Conservation (phyloP, 2,329 filamentous ascomycete species). For the Colletotrichum destructivum region DNA sequence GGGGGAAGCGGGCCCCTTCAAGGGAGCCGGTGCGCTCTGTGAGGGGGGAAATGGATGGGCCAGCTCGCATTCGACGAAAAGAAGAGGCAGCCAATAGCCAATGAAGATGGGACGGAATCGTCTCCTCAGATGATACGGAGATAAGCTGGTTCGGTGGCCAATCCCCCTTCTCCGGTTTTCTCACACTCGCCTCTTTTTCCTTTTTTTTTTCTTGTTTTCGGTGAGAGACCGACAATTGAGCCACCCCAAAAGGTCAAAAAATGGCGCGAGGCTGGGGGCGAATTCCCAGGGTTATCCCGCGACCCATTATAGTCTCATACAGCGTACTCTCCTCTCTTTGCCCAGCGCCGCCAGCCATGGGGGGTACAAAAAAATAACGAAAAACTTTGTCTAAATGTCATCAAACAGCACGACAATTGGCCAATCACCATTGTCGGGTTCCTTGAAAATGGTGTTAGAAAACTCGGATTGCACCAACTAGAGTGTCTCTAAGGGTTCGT, state of each 20-base stretch:
- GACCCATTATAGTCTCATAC: neutral
- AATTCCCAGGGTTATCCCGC: neutral
- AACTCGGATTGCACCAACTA: neutral
- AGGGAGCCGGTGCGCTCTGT: neutral
- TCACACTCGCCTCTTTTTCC: neutral
- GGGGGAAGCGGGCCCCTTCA: neutral
- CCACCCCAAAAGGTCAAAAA: neutral
- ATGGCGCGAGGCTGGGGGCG: conserved; percentile 12
- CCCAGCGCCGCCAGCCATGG: neutral
- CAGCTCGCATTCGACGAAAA: neutral
- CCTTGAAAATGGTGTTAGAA: neutral
- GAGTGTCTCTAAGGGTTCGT: neutral
- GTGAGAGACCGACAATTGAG: conserved; percentile 1
- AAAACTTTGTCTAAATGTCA: conserved; percentile 13
- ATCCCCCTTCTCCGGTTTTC: neutral
- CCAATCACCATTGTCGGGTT: neutral
- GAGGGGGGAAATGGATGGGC: neutral
- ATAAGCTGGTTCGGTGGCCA: conserved; percentile 7
- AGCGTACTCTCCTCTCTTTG: neutral
- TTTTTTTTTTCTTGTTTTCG: neutral
- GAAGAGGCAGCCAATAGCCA: neutral
- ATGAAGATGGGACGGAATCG: conserved; percentile 16
- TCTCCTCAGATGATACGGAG: neutral
- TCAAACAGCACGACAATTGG: neutral
- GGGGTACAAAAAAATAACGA: neutral